Evolutionary conservation across 2,329 filamentous ascomycete species (phyloP), one percentile per base, ranked within the genome.

Genomic region (Pyrenophora graminea): DNA sequence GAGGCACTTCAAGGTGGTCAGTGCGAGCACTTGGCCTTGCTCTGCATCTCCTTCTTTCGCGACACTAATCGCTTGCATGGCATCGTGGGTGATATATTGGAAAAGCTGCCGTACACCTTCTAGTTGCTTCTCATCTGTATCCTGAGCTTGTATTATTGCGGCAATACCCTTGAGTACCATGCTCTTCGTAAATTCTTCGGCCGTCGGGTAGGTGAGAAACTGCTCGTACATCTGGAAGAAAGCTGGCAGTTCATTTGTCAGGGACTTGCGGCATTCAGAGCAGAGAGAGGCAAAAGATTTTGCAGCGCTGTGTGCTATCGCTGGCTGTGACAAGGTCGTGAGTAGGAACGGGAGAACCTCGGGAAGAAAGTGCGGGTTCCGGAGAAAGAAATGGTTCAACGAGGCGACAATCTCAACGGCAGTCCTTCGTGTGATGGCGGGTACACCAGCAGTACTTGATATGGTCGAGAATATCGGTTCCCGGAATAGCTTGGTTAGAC

Each of bases 321-420:
- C 74, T 2, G 81, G 75, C 27, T 87, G 84, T 15, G 82, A 80
- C 3, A 93, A 77, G 6, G 88, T 85, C 27, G 80, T 81, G 67
- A 95, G 92, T 1, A 94, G 79, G 38, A 93, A 84, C 41, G 87
- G 88, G 19, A 95, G 77, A 1, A 87, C 87, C 36, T 85, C 78
- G 1, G 89, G 86, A 1, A 95, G 79, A 54, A 85, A 83, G 27
- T 82, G 79, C 1, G 85, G 77, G 64, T 90, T 85, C 18, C 85
- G 81, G 62, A 89, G 82, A 69, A 95, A 93, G 72, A 90, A 94
- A 46, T 86, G 83, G 4, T 88, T 85, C 66, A 90, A 91, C 21
- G 84, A 81, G 58, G 89, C 88, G 34, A 93, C 85, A 34, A 90
- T 74, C 39, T 83, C 81, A 25, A 93, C 80, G 31, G 86, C 86